Percentiles rank a stretch among this genome's conserved stretches.
These are phyloP conservation scores for Bruguiera gymnorhiza DNA, from an alignment of 345 rosid species.

Conservation along the genomic window DNA sequence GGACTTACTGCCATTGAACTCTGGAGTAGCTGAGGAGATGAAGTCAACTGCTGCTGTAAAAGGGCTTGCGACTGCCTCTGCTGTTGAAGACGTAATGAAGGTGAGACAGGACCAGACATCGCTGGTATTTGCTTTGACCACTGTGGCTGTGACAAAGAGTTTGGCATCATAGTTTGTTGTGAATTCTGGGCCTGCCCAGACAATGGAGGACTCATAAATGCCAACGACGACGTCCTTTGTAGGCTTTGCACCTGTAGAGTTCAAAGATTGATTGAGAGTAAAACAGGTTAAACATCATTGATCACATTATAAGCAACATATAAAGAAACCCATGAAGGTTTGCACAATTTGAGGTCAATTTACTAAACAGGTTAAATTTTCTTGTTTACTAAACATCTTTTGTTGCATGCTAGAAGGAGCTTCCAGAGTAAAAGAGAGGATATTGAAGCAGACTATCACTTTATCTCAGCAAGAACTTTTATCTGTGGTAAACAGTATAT, in stretches of 20 bases:
- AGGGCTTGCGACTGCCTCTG: conserved; percentile 60
- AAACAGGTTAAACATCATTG: background rate
- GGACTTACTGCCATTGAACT: conserved; percentile 59
- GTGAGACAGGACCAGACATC: conserved; percentile 64
- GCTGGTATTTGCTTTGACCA: conserved; percentile 85
- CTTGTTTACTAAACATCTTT: background rate
- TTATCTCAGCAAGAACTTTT: background rate
- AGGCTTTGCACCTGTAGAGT: conserved; percentile 62
- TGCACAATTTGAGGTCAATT: background rate
- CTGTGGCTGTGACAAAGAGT: conserved; percentile 70
- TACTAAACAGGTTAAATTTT: background rate
- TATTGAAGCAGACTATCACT: background rate
- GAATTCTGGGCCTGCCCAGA: conserved; percentile 75
- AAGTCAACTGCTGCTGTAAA: conserved; percentile 68
- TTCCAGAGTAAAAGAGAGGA: background rate
- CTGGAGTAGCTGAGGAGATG: conserved; percentile 74
- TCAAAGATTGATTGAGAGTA: conserved; percentile 2
- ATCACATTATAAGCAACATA: background rate
- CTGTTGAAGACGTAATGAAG: conserved; percentile 62
- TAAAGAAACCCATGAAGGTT: background rate
- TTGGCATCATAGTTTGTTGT: conserved; percentile 62
- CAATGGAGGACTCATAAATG: conserved; percentile 71
- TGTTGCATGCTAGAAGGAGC: background rate
- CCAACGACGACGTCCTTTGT: conserved; percentile 68
- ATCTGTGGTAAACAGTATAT: background rate